A percentile compares a stretch with the other conserved stretches of the same genome.
These are phyloP conservation scores for Thalassiosira hispida DNA, from an alignment of 352 stramenopile genomes.

Conservation along the genomic window DNA sequence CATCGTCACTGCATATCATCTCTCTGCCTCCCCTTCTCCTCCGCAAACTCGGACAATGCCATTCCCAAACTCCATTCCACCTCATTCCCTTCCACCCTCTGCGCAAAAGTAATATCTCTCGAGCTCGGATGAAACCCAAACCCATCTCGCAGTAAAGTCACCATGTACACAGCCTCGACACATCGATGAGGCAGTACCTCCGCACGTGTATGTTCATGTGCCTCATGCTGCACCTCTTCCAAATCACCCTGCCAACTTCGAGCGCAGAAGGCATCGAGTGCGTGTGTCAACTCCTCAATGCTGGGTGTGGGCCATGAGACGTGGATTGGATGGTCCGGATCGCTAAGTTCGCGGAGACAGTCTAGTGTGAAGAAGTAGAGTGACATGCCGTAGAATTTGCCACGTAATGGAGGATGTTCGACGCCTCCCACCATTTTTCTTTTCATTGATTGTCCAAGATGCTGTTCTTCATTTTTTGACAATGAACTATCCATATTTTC, in stretches of 20 bases:
- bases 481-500: conserved; percentile 40
- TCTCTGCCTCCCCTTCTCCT: conserved; percentile 29
- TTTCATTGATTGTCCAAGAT: conserved; percentile 42
- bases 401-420: conserved; percentile 75
- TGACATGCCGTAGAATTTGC: conserved; percentile 85
- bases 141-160: conserved; percentile 81
- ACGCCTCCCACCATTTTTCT: conserved; percentile 73
- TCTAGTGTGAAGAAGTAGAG: conserved; percentile 86
- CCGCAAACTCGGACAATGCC: conserved; percentile 64
- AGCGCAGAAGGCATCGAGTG: conserved; percentile 78
- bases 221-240: conserved; percentile 67
- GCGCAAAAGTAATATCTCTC: conserved; percentile 84
- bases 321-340: conserved; percentile 68
- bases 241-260: conserved; percentile 80
- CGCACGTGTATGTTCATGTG: conserved; percentile 72
- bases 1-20: conserved; percentile 9
- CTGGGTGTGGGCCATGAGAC: conserved; percentile 79
- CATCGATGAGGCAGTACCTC: conserved; percentile 82
- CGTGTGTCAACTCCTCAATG: conserved; percentile 80
- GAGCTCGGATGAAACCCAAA: conserved; percentile 82
- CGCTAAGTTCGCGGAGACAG: conserved; percentile 76
- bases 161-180: conserved; percentile 84
- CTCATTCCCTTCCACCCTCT: conserved; percentile 81
- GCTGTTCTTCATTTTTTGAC: conserved; percentile 19
- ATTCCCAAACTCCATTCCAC: conserved; percentile 85